phyloP scores from a whole-genome alignment of 257 asterid genomes.

The Nicotiana tomentosiformis region DNA sequence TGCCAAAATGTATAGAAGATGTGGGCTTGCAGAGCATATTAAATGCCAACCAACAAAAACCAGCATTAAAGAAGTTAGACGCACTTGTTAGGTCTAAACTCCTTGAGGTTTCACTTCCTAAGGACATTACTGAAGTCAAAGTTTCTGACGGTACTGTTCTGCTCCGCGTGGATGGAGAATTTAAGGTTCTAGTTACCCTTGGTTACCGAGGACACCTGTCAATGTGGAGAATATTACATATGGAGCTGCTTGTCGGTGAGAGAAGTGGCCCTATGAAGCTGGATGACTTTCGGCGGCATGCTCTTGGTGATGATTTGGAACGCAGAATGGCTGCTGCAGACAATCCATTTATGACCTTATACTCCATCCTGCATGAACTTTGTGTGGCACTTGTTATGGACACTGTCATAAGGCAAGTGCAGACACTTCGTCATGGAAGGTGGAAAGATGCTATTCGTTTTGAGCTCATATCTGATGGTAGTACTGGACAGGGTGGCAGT shows the following conservation, averaged over 20 bases:
- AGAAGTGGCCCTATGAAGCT: slow-evolving; percentile 69
- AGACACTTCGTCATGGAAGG: slow-evolving; percentile 80
- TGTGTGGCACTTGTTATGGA: slow-evolving; percentile 96
- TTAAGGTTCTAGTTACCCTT: slow-evolving; percentile 89
- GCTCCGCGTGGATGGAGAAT: slow-evolving; percentile 91
- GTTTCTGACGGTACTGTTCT: slow-evolving; percentile 85
- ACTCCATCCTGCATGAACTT: slow-evolving; percentile 86
- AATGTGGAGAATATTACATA: slow-evolving; percentile 93
- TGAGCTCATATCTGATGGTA: slow-evolving; percentile 91
- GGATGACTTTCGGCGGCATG: slow-evolving; percentile 87
- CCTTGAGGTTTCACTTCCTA: slow-evolving; percentile 78
- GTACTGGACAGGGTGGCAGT: slow-evolving; percentile 60
- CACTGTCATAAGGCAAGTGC: slow-evolving; percentile 94
- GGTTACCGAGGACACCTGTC: slow-evolving; percentile 98
- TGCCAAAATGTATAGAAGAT: slow-evolving; percentile 93
- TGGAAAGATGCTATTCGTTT: slow-evolving; percentile 98
- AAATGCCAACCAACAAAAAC: slow-evolving; percentile 66
- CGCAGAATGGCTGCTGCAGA: slow-evolving; percentile 97
- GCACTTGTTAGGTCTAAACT: slow-evolving; percentile 82
- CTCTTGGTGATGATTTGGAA: slow-evolving; percentile 96
- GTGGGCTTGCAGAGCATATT: slow-evolving; percentile 71
- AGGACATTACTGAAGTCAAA: slow-evolving; percentile 62
- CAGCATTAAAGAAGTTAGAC: slow-evolving; percentile 79
- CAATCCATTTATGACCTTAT: slow-evolving; percentile 65
- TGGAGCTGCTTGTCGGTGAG: slow-evolving; percentile 98